Evolutionary conservation across 371 early-diverging fungal species (phyloP).

Genomic region (Gilbertella persicaria): DNA sequence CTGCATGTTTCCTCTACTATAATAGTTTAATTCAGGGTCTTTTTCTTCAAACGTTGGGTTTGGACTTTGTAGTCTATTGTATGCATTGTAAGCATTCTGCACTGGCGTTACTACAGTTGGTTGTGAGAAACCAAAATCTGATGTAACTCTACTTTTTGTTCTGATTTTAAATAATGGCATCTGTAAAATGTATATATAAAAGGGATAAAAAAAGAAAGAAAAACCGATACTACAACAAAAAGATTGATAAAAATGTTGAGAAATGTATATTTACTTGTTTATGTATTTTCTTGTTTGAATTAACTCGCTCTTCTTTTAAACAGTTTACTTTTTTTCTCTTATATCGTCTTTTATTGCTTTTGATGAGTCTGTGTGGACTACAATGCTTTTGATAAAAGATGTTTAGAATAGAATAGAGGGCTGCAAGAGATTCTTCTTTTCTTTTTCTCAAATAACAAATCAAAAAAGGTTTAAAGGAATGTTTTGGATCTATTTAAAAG

Average conservation of each 20-base stretch:
- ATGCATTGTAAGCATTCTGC: slow-evolving; percentile 8
- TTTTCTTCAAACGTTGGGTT: not conserved
- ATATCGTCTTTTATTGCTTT: too few relatives aligned
- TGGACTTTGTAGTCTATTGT: slow-evolving; percentile 5
- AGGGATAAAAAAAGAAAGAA: not conserved
- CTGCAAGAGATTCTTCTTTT: too few relatives aligned
- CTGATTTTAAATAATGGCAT: slow-evolving; percentile 7
- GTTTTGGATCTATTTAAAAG: not conserved
- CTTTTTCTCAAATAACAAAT: too few relatives aligned
- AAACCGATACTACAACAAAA: not conserved
- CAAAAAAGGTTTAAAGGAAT: not conserved
- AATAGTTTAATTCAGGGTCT: not conserved
- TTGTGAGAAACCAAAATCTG: not conserved
- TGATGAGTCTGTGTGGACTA: too few relatives aligned
- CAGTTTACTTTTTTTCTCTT: too few relatives aligned
- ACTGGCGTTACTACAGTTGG: not conserved
- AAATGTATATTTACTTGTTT: too few relatives aligned
- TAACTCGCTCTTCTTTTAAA: too few relatives aligned
- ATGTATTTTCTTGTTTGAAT: too few relatives aligned
- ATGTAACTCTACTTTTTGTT: not conserved
- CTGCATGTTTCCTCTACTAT: not conserved
- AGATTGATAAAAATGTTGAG: too few relatives aligned
- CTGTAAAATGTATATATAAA: not conserved
- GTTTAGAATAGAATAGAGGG: too few relatives aligned
- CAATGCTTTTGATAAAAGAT: too few relatives aligned